A percentile compares a stretch with the other conserved stretches of the same genome.
phyloP scores from a whole-genome alignment of 768 basidiomycete genomes.

The Russula emetica region DNA sequence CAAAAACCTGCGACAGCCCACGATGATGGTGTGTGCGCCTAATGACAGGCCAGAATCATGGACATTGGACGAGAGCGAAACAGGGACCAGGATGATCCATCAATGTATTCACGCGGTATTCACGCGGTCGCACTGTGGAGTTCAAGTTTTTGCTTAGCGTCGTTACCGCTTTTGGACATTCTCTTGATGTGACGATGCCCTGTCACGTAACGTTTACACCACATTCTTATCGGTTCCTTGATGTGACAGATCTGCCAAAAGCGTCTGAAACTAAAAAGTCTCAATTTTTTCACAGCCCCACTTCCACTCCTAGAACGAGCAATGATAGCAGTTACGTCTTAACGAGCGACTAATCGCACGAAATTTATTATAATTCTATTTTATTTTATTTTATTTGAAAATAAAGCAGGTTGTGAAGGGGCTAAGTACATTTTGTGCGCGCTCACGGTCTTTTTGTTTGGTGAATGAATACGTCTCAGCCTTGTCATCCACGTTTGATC shows the following conservation, averaged over 20 bases:
- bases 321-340: background rate
- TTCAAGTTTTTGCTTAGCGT: slow-evolving; percentile 8
- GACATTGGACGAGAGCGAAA: slow-evolving; percentile 9
- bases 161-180: slow-evolving; percentile 1
- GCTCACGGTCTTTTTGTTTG: slow-evolving; percentile 7
- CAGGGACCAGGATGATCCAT: slow-evolving; percentile 15
- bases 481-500: slow-evolving; percentile 10
- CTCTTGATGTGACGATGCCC: slow-evolving; percentile 19
- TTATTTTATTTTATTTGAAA: background rate
- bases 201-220: background rate
- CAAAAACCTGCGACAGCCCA: background rate
- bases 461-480: slow-evolving; percentile 1
- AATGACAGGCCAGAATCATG: slow-evolving; percentile 2
- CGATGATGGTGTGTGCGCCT: background rate
- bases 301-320: background rate
- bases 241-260: slow-evolving; percentile 12
- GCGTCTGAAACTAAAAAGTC: slow-evolving; percentile 12
- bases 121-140: background rate
- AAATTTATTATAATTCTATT: background rate
- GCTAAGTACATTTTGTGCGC: slow-evolving; percentile 2
- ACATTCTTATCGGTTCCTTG: slow-evolving; percentile 25
- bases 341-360: background rate
- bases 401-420: slow-evolving; percentile 18
- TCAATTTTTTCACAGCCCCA: slow-evolving; percentile 16
- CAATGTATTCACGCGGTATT: background rate